A percentile compares a stretch with the other conserved stretches of the same genome.
Evolutionary conservation across 352 stramenopile genomes (phyloP).

Genomic region (Globisporangium echinulatum): DNA sequence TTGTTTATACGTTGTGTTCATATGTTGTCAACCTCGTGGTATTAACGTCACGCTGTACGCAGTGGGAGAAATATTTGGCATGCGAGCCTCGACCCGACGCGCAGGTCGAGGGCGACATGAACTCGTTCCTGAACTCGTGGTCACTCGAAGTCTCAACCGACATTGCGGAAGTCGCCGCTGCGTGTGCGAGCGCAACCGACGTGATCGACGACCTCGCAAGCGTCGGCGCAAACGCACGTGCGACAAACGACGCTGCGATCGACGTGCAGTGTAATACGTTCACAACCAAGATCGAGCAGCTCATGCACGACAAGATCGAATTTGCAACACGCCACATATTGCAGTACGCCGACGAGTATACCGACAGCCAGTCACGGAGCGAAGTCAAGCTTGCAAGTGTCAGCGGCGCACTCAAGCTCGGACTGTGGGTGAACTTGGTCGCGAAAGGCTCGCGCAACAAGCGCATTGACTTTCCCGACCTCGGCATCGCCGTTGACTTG

Average conservation of each 20-base stretch:
- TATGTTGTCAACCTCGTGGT: neutral
- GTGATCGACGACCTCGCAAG: constrained; percentile 61
- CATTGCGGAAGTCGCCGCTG: constrained; percentile 35
- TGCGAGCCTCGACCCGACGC: constrained; percentile 65
- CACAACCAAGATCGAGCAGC: constrained; percentile 39
- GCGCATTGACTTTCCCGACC: constrained; percentile 62
- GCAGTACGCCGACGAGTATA: constrained; percentile 71
- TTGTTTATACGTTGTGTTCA: too few relatives aligned
- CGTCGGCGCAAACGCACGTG: constrained; percentile 42
- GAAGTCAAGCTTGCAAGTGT: constrained; percentile 65
- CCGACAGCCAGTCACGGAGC: constrained; percentile 40
- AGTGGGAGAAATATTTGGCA: constrained; percentile 73
- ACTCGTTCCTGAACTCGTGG: constrained; percentile 79
- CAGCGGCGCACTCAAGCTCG: constrained; percentile 40
- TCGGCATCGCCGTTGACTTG: constrained; percentile 62
- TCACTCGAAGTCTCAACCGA: constrained; percentile 45
- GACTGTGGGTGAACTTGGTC: constrained; percentile 69
- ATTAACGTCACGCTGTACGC: neutral
- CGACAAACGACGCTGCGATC: constrained; percentile 43
- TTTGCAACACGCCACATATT: constrained; percentile 55
- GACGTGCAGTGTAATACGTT: constrained; percentile 34
- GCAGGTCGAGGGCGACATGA: constrained; percentile 70
- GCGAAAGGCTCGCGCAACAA: constrained; percentile 73
- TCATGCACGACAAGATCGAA: constrained; percentile 65
- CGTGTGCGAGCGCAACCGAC: constrained; percentile 45